Evolutionary conservation across 2,329 filamentous ascomycete species (phyloP).

Genomic region (Pseudovirgaria hyperparasitica): DNA sequence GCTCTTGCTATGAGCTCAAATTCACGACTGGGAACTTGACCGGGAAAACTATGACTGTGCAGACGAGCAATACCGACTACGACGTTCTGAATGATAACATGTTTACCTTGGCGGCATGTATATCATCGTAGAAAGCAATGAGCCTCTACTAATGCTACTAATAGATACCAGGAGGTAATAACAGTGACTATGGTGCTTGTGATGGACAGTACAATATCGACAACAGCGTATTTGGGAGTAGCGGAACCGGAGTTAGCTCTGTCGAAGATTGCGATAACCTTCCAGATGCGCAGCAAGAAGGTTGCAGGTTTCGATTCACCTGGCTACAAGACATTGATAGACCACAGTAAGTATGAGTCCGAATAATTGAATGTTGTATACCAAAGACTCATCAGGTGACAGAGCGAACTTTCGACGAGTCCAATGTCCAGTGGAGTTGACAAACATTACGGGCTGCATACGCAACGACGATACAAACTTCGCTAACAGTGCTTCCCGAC

Average conservation of each 20-base stretch:
- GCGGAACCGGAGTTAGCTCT: conserved; percentile 14
- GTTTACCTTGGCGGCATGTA: conserved; percentile 23
- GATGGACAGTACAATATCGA: conserved; percentile 18
- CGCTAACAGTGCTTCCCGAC: no score
- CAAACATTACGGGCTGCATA: conserved; percentile 19
- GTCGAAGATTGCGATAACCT: conserved; percentile 20
- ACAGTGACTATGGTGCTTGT: conserved; percentile 19
- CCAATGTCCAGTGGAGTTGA: conserved; percentile 19
- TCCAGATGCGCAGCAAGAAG: conserved; percentile 14
- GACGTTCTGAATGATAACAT: conserved; percentile 19
- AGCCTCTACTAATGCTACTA: conserved; percentile 5
- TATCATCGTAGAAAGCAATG: conserved; percentile 8
- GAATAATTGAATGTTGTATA: conserved; percentile 10
- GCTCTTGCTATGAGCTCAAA: conserved; percentile 50
- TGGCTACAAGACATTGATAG: conserved; percentile 24
- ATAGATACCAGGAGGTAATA: conserved; percentile 24
- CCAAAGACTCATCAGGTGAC: conserved; percentile 4
- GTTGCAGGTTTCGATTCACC: conserved; percentile 22
- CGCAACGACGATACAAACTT: conserved; percentile 19
- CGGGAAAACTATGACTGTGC: conserved; percentile 52
- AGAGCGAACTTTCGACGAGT: conserved; percentile 25
- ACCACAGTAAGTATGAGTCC: conserved; percentile 8
- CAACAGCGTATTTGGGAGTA: conserved; percentile 20
- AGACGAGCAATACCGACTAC: conserved; percentile 48
- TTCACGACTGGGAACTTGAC: conserved; percentile 43